Percentiles rank a stretch among this genome's conserved stretches.
These are phyloP conservation scores for Hemerocallis citrina DNA, from an alignment of 106 monocot genomes.

Conservation along the genomic window DNA sequence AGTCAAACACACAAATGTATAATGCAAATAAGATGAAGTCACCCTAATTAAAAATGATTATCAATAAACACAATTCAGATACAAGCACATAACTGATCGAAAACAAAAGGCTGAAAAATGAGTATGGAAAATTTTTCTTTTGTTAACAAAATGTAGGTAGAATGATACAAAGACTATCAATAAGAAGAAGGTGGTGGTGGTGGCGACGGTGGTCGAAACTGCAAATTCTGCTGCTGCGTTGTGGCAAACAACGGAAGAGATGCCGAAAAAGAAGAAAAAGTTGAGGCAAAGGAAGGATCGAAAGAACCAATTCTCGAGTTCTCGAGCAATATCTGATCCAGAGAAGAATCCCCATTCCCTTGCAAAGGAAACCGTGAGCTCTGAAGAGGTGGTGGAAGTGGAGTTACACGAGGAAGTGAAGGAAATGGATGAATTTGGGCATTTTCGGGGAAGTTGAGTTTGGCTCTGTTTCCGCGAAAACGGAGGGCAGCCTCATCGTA, in stretches of 20 bases:
- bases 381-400: conserved; percentile 8
- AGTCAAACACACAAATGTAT: no score
- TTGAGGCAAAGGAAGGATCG: background rate
- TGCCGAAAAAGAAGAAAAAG: conserved; percentile 3
- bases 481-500: conserved; percentile 45
- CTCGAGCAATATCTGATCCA: background rate
- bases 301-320: conserved; percentile 18
- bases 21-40: no score
- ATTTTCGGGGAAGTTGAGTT: conserved; percentile 38
- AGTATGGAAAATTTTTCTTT: no score
- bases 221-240: background rate
- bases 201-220: background rate
- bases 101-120: background rate
- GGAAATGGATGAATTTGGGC: background rate
- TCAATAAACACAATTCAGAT: no score
- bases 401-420: background rate
- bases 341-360: no score
- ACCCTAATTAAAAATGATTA: no score
- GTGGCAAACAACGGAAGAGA: background rate
- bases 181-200: conserved; percentile 15
- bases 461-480: conserved; percentile 38
- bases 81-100: background rate
- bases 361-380: no score
- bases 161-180: background rate
- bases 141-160: background rate